Percentiles rank a stretch among this genome's conserved stretches.
Conservation (phyloP, 2,329 filamentous ascomycete species). For the Calonectria crousiana region DNA sequence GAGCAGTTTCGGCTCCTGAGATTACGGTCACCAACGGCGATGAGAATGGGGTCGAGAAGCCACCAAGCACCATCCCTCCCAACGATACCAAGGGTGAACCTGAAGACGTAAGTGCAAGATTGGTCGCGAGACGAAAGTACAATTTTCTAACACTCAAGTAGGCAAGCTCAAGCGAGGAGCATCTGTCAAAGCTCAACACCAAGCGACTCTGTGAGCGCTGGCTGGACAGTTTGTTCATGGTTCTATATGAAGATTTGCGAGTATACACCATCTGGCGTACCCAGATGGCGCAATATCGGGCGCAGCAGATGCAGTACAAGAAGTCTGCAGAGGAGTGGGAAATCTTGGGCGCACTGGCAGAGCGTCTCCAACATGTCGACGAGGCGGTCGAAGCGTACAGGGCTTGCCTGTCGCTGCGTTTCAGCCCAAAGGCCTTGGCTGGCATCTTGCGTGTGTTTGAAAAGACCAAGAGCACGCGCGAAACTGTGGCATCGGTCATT, state of each 20-base stretch:
- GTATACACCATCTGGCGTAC: slow-evolving; percentile 99
- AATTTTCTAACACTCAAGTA: slow-evolving; percentile 45
- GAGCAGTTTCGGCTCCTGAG: slow-evolving; percentile 34
- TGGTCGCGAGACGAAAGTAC: slow-evolving; percentile 33
- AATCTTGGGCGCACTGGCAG: slow-evolving; percentile 91
- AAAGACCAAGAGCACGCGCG: slow-evolving; percentile 80
- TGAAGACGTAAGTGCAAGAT: slow-evolving; percentile 69
- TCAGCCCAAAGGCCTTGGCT: slow-evolving; percentile 91
- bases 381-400: slow-evolving; percentile 95
- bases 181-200: slow-evolving; percentile 93
- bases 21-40: slow-evolving; percentile 50
- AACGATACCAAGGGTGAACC: slow-evolving; percentile 81
- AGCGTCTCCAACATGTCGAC: slow-evolving; percentile 90
- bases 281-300: slow-evolving; percentile 94
- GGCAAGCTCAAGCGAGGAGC: slow-evolving; percentile 74
- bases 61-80: slow-evolving; percentile 81
- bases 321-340: slow-evolving; percentile 99
- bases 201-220: slow-evolving; percentile 97
- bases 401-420: slow-evolving; percentile 86
- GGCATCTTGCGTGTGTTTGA: slow-evolving; percentile 87
- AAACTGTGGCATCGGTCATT: slow-evolving; percentile 88
- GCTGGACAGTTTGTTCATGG: slow-evolving; percentile 99
- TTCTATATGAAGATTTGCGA: slow-evolving; percentile 95
- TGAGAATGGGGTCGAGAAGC: slow-evolving; percentile 75
- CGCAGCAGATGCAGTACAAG: slow-evolving; percentile 94